Base-by-base conservation (phyloP, 2,329 filamentous ascomycete genomes). In the Coniochaeta sp. region DNA sequence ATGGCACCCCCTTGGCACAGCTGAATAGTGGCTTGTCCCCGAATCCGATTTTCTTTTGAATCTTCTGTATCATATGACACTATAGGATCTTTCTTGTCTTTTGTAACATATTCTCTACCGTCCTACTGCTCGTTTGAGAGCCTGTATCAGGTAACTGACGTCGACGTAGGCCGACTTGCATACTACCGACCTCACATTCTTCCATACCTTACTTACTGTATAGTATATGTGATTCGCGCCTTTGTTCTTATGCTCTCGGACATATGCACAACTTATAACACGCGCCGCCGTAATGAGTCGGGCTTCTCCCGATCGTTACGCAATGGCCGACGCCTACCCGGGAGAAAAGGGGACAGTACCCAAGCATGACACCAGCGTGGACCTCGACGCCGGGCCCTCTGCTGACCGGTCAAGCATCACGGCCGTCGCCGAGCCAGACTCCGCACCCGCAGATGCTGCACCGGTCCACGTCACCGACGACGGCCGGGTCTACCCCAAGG, bases 401-500 rank as follows among this genome's bases (percentile, higher is more conserved):
- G 24, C 47, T 4, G 47, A n/a, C 47, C 5, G 26, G 47, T 52
- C 47, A 9, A 56, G 54, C 54, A 5, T 14, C 19, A 52, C 16
- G 34, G 47, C 17, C 47, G 47, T 9, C 47, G 19, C 58, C 24
- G 50, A 59, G 55, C 61, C 47, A 59, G 56, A 54, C 1, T 36
- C 16, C 52, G 44, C 62, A n/a, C 59, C 24, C 14, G 24, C 34
- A n/a, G 36, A 55, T 14, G 19, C 22, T 12, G 14, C 14, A 17
- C 9, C 3, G 47, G 26, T 28, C 47, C 24, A 30, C 24, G 24
- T 6, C 7, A 5, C 10, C 28, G 65, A 64, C 1, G 66, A 67
- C 52, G 42, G 65, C 6, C 32, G 65, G 22, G 58, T 66, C 3
- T 80, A 81, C 64, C 78, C 79, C 0, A 65, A 67, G 24, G 75